Evolutionary conservation across 164 flowering plant genomes (phyloP).

Genomic region (Vitis labrusca): DNA sequence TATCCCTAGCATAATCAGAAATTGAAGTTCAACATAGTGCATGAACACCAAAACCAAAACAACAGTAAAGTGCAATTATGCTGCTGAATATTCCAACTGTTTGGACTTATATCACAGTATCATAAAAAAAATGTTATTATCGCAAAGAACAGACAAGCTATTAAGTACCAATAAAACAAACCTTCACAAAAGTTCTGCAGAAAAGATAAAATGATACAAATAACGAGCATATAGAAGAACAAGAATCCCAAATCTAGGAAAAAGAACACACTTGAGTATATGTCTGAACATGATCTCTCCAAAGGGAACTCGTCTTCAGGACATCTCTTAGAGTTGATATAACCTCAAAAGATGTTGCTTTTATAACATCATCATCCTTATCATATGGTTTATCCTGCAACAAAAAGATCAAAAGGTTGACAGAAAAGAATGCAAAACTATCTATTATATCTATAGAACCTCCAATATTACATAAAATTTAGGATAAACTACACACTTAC

Average conservation of each 20-base stretch:
- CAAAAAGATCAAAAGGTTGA: slow-evolving; percentile 8
- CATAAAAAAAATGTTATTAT: too few relatives aligned
- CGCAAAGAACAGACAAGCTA: background rate
- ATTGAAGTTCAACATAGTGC: background rate
- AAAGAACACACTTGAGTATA: slow-evolving; percentile 65
- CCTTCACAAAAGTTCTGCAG: background rate
- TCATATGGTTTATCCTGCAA: slow-evolving; percentile 82
- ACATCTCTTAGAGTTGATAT: slow-evolving; percentile 90
- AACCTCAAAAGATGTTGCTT: slow-evolving; percentile 97
- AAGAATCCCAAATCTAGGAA: background rate
- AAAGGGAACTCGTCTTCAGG: slow-evolving; percentile 80
- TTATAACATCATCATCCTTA: slow-evolving; percentile 89
- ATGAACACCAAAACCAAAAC: background rate
- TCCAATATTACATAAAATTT: background rate
- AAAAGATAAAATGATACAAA: background rate
- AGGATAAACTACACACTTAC: background rate
- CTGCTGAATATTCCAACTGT: background rate
- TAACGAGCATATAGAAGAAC: background rate
- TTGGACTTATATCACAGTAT: too few relatives aligned
- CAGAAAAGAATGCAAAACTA: background rate
- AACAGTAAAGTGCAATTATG: background rate
- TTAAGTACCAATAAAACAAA: background rate
- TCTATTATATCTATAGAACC: background rate
- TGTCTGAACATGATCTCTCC: slow-evolving; percentile 96
- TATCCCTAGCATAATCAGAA: too few relatives aligned